These are phyloP conservation scores for Globisporangium cylindrosporum DNA, from an alignment of 352 stramenopile species.

Conservation along the genomic window DNA sequence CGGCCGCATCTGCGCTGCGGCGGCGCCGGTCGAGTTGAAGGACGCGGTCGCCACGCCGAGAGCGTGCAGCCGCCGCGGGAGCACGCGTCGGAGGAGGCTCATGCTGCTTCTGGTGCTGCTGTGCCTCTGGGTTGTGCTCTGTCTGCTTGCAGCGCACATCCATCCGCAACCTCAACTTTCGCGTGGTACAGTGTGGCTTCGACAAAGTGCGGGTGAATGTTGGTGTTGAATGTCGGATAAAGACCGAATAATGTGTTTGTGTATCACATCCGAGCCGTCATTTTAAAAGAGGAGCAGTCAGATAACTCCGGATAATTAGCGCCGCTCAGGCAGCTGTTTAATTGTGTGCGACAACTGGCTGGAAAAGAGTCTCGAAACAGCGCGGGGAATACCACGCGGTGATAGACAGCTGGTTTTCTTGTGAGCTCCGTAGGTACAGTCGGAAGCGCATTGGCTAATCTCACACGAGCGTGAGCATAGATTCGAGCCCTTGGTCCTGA, in stretches of 20 bases:
- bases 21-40: neutral
- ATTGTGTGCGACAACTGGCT: neutral
- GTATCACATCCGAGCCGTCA: neutral
- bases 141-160: neutral
- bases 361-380: neutral
- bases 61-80: neutral
- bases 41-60: neutral
- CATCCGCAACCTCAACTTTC: slow-evolving; percentile 3
- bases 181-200: neutral
- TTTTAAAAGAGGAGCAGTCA: neutral
- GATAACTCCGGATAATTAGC: neutral
- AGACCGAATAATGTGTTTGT: neutral
- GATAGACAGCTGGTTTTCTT: neutral
- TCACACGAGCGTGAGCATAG: neutral
- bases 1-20: slow-evolving; percentile 26
- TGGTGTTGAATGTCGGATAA: neutral
- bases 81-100: slow-evolving; percentile 16
- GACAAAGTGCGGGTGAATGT: neutral
- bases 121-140: neutral
- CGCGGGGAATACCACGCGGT: neutral
- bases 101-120: slow-evolving; percentile 8
- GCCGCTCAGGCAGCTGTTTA: neutral
- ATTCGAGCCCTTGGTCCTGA: neutral
- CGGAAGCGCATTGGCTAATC: neutral
- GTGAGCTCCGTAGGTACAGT: neutral